These are phyloP conservation scores for Thraustochytrium sp. DNA, from an alignment of 352 stramenopile genomes.

Conservation along the genomic window DNA sequence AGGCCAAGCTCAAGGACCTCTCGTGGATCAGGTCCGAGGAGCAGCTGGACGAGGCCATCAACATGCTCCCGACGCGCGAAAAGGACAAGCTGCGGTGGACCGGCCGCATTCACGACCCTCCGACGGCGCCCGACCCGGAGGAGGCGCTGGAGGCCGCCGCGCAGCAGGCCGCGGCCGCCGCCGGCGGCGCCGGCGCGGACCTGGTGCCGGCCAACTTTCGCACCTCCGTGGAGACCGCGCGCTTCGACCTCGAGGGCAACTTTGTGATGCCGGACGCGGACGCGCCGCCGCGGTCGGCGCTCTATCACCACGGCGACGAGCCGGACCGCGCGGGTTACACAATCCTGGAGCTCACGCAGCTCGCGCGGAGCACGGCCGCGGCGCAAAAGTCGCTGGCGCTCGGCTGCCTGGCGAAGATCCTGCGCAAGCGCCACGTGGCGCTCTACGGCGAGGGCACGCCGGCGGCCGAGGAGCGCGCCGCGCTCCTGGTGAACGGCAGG, in stretches of 20 bases:
- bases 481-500: not conserved
- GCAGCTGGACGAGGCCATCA: slow-evolving; percentile 10
- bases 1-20: slow-evolving; percentile 6
- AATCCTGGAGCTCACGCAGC: slow-evolving; percentile 4
- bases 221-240: not conserved
- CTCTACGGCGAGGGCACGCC: slow-evolving; percentile 2
- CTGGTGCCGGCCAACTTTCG: not conserved
- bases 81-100: slow-evolving; percentile 8
- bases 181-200: not conserved
- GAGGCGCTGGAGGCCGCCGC: not conserved
- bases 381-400: slow-evolving; percentile 20
- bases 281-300: not conserved
- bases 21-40: slow-evolving; percentile 20
- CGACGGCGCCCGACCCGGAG: not conserved
- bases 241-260: slow-evolving; percentile 3
- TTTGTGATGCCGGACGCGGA: not conserved
- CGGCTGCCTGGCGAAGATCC: slow-evolving; percentile 18
- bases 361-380: slow-evolving; percentile 24
- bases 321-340: slow-evolving; percentile 15
- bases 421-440: not conserved
- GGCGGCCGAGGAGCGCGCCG: not conserved
- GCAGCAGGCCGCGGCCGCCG: not conserved
- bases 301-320: slow-evolving; percentile 25
- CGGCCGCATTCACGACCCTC: not conserved
- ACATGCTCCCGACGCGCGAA: not conserved